phyloP scores from a whole-genome alignment of 2,329 filamentous ascomycete genomes.

The Ceratocystis alfenasii region DNA sequence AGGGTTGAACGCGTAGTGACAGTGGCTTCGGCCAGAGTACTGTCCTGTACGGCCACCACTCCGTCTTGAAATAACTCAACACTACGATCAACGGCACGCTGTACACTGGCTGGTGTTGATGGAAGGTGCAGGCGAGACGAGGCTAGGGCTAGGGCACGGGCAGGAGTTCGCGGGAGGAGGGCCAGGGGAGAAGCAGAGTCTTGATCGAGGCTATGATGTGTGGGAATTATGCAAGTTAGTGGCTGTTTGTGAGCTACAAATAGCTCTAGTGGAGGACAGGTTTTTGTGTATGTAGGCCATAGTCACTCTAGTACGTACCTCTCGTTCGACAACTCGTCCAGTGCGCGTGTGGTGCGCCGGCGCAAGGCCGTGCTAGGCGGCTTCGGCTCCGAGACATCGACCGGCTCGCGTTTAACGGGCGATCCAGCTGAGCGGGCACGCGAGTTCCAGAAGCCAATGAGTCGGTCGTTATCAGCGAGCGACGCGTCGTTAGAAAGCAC shows the following conservation, averaged over 20 bases:
- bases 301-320: slow-evolving; percentile 24
- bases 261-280: background rate
- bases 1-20: slow-evolving; percentile 55
- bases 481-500: slow-evolving; percentile 56
- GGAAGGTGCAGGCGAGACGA: slow-evolving; percentile 57
- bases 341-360: slow-evolving; percentile 36
- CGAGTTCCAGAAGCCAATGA: slow-evolving; percentile 65
- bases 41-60: slow-evolving; percentile 50
- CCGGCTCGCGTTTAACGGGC: slow-evolving; percentile 46
- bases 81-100: slow-evolving; percentile 61
- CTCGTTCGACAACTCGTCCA: slow-evolving; percentile 36
- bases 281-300: background rate
- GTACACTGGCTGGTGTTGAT: slow-evolving; percentile 67
- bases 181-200: slow-evolving; percentile 2
- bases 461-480: slow-evolving; percentile 50
- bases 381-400: slow-evolving; percentile 33
- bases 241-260: background rate
- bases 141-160: slow-evolving; percentile 42
- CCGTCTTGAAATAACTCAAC: slow-evolving; percentile 52
- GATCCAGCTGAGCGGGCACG: slow-evolving; percentile 48
- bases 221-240: background rate
- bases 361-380: slow-evolving; percentile 29
- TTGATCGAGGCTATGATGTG: background rate
- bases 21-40: slow-evolving; percentile 54
- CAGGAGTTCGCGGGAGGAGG: slow-evolving; percentile 27